Evolutionary conservation across 2,329 filamentous ascomycete species (phyloP).

Genomic region (Cyclaneusma minus): DNA sequence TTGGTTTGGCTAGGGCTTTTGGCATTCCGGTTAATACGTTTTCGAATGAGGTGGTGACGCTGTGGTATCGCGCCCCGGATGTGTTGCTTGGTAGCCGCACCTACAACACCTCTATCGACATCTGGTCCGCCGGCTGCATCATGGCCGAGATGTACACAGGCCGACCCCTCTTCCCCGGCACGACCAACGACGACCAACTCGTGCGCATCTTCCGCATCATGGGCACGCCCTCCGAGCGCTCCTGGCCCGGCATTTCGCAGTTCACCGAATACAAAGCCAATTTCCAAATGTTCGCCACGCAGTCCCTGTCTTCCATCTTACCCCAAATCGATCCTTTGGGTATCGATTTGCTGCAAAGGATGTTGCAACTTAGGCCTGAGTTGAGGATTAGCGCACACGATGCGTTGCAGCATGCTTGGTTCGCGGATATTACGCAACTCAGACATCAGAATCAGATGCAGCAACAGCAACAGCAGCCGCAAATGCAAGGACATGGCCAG

Average conservation of each 20-base stretch:
- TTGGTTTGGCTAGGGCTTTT: conserved; percentile 85
- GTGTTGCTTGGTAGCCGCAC: conserved; percentile 86
- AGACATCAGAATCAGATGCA: conserved; percentile 33
- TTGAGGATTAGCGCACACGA: conserved; percentile 78
- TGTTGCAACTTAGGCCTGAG: conserved; percentile 88
- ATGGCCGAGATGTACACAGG: conserved; percentile 99
- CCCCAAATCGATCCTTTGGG: conserved; percentile 81
- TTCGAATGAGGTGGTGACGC: conserved; percentile 91
- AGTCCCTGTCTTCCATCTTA: conserved; percentile 73
- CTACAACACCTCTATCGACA: conserved; percentile 99
- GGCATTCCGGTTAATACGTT: conserved; percentile 97
- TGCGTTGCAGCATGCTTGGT: conserved; percentile 85
- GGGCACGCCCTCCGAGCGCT: conserved; percentile 90
- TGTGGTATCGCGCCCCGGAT: conserved; percentile 96
- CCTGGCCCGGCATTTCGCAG: conserved; percentile 88
- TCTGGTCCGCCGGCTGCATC: conserved; percentile 98
- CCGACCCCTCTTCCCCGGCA: conserved; percentile 86
- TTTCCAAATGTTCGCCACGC: conserved; percentile 87
- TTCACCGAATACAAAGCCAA: conserved; percentile 97
- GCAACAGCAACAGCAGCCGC: conserved; percentile 17
- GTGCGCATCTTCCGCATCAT: conserved; percentile 96
- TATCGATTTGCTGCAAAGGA: conserved; percentile 72
- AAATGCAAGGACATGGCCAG: too few species aligned
- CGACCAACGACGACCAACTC: conserved; percentile 95
- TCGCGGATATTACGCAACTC: conserved; percentile 53